Evolutionary conservation across 371 early-diverging fungal genomes (phyloP).

Genomic region (Actinomucor elegans): DNA sequence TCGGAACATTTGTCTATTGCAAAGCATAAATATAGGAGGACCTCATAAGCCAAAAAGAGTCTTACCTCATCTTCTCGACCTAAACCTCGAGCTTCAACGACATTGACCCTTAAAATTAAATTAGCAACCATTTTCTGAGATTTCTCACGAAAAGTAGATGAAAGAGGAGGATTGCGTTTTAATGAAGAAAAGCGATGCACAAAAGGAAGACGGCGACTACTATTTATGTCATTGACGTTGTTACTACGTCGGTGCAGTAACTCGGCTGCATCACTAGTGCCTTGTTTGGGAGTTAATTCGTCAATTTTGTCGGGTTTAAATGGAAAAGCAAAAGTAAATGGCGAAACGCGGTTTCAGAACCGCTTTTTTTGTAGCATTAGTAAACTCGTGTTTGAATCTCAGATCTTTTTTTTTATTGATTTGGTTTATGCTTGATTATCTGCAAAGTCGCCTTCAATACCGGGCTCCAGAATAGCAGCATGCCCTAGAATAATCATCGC

Average conservation of each 20-base stretch:
- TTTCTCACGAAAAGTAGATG: not conserved
- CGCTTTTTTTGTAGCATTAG: too few relatives aligned
- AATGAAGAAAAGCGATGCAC: slow-evolving; percentile 21
- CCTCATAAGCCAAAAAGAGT: not conserved
- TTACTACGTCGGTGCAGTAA: slow-evolving; percentile 2
- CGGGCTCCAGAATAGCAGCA: slow-evolving; percentile 52
- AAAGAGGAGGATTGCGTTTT: slow-evolving; percentile 4
- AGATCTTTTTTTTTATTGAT: too few relatives aligned
- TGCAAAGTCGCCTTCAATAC: slow-evolving; percentile 50
- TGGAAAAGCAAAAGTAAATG: not conserved
- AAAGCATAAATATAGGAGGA: not conserved
- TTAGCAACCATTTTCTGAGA: slow-evolving; percentile 12
- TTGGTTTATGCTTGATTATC: slow-evolving; percentile 15
- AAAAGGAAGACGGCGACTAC: slow-evolving; percentile 18
- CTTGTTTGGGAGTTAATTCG: not conserved
- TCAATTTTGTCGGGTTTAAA: slow-evolving; percentile 2
- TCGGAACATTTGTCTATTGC: slow-evolving; percentile 21
- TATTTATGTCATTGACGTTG: slow-evolving; percentile 6
- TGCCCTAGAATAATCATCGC: slow-evolving; percentile 49
- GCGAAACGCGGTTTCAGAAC: too few relatives aligned
- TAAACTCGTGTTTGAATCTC: too few relatives aligned
- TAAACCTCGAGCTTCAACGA: slow-evolving; percentile 32
- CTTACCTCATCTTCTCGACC: slow-evolving; percentile 25
- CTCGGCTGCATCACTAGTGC: not conserved
- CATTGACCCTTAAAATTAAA: slow-evolving; percentile 29